Base-by-base conservation (phyloP, 1,139 yeast genomes). In the Suhomyces taliae region DNA sequence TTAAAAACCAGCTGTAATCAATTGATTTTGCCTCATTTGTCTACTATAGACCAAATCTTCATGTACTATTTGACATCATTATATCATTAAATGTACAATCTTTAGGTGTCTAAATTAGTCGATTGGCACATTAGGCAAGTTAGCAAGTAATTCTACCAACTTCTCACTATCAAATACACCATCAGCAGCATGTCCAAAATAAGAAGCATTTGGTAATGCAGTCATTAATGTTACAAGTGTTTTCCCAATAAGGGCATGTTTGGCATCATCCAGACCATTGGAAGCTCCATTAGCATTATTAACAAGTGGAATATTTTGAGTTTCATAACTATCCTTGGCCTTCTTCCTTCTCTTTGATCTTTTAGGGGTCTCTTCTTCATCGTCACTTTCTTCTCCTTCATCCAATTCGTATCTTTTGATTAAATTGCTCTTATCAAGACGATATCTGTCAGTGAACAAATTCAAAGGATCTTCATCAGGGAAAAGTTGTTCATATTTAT, bases 401-500 rank as follows among this genome's bases (percentile, higher is more conserved):
- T 82, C 78, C 41, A 78, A 61, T 53, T 81, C 85, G 43, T 65
- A 66, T 39, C 61, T 61, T 31, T 69, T 67, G 32, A 82, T 74
- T 34, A 77, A 72, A 54, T 81, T 78, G n/a, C 66, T 56, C 35
- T 68, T 64, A 14, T 66, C 70, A 42, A 66, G 62, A 39, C 71
- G 69, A 53, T 78, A 82, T 39, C 87, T 62, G 53, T 74, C 75
- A 40, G 70, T 65, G 44, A 75, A 70, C 39, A 75, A 61, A 10
- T 65, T 68, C 37, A 75, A 59, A 11, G 75, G 70, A 51, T 74
- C 78, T 42, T 81, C 82, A 11, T 82, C 78, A 0, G 91, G 89
- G 62, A 87, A 90, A 38, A 77, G 68, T 51, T 82, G 85, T 37
- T 77, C 72, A 62, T 79, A 90, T 48, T 95, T 77, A 45, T 74